These are phyloP conservation scores for Dovyalis caffra DNA, from an alignment of 345 rosid species.

Conservation along the genomic window DNA sequence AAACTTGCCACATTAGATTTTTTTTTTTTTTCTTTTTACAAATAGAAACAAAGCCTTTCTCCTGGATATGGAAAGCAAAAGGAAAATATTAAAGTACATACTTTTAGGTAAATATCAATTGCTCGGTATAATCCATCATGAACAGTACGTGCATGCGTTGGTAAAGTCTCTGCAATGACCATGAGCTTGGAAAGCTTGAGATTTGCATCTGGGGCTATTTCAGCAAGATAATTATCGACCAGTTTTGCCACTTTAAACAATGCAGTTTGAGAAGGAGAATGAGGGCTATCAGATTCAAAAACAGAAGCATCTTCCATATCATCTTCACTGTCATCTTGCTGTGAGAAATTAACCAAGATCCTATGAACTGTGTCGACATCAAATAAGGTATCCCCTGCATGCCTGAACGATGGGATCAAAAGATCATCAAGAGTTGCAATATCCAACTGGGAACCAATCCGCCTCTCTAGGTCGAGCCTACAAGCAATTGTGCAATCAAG, in stretches of 20 bases:
- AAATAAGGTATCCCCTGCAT: slow-evolving; percentile 83
- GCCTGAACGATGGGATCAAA: slow-evolving; percentile 85
- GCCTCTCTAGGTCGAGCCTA: slow-evolving; percentile 86
- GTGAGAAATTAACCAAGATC: slow-evolving; percentile 88
- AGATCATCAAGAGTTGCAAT: slow-evolving; percentile 88
- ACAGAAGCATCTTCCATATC: slow-evolving; percentile 78
- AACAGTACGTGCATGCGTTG: slow-evolving; percentile 78
- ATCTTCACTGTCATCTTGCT: slow-evolving; percentile 89
- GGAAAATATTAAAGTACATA: slow-evolving; percentile 24
- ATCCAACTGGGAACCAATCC: slow-evolving; percentile 88
- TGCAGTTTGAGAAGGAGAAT: slow-evolving; percentile 77
- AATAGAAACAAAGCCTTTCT: too few relatives aligned
- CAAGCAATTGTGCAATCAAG: slow-evolving; percentile 73
- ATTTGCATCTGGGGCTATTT: slow-evolving; percentile 92
- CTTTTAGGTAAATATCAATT: slow-evolving; percentile 87
- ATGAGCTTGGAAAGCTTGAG: slow-evolving; percentile 87
- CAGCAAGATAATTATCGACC: slow-evolving; percentile 89
- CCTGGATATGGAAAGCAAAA: not conserved
- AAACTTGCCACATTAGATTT: too few relatives aligned
- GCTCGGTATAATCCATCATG: slow-evolving; percentile 93
- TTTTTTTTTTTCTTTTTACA: too few relatives aligned
- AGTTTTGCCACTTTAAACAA: slow-evolving; percentile 81
- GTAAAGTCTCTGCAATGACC: slow-evolving; percentile 84
- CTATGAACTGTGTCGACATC: slow-evolving; percentile 91
- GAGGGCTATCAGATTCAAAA: slow-evolving; percentile 76